Percentiles rank a stretch among this genome's conserved stretches.
These are phyloP conservation scores for Schwanniomyces etchellsii DNA, from an alignment of 1,139 yeast genomes.

Conservation along the genomic window DNA sequence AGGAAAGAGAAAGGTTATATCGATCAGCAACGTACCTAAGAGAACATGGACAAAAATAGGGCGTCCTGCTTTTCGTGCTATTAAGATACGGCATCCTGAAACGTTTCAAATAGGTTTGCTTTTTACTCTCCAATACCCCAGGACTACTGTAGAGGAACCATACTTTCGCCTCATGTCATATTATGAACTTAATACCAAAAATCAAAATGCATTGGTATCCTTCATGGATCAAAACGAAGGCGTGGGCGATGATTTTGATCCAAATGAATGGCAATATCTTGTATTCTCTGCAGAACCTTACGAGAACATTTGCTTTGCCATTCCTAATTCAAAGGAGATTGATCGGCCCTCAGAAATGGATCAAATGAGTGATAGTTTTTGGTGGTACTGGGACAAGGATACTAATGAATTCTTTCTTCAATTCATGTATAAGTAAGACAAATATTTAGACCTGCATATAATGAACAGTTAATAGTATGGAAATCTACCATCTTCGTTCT, in stretches of 20 bases:
- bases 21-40: slow-evolving; percentile 35
- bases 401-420: slow-evolving; percentile 66
- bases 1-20: slow-evolving; percentile 12
- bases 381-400: slow-evolving; percentile 73
- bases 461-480: too few relatives aligned
- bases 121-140: slow-evolving; percentile 52
- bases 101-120: slow-evolving; percentile 56
- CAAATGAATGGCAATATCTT: slow-evolving; percentile 50
- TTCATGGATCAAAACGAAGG: slow-evolving; percentile 17
- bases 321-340: slow-evolving; percentile 53
- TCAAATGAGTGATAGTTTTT: slow-evolving; percentile 39
- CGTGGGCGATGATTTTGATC: slow-evolving; percentile 24
- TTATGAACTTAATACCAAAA: slow-evolving; percentile 54
- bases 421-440: slow-evolving; percentile 40
- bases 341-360: slow-evolving; percentile 36
- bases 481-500: background rate
- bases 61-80: slow-evolving; percentile 60
- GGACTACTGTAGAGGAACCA: slow-evolving; percentile 48
- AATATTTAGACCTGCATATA: too few relatives aligned
- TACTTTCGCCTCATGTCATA: slow-evolving; percentile 68
- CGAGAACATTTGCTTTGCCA: slow-evolving; percentile 65
- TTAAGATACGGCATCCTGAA: slow-evolving; percentile 60
- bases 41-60: slow-evolving; percentile 61
- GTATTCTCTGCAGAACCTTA: slow-evolving; percentile 83
- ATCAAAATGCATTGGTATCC: slow-evolving; percentile 22